A percentile compares a stretch with the other conserved stretches of the same genome.
Evolutionary conservation across 306 rosid genomes (phyloP).

Genomic region (Crataegus laevigata): DNA sequence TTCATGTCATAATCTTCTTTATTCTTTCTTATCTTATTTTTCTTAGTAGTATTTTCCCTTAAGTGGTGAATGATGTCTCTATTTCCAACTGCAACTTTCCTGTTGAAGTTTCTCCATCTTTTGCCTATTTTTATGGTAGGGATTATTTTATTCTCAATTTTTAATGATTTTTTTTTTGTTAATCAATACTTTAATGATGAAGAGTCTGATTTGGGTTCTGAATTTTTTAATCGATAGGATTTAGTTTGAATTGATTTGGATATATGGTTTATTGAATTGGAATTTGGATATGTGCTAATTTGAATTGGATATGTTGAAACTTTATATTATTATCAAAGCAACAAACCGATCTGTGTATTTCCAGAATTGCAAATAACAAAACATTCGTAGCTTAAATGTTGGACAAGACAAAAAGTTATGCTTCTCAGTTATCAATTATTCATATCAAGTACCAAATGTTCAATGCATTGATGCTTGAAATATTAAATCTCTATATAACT

Average conservation of each 20-base stretch:
- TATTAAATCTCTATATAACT: not conserved
- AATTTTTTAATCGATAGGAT: not conserved
- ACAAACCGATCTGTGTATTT: not conserved
- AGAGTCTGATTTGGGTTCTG: not conserved
- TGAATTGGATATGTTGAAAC: too few relatives aligned
- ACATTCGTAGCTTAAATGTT: not conserved
- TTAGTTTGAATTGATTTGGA: too few relatives aligned
- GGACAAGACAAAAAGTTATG: too few relatives aligned
- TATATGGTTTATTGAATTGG: too few relatives aligned
- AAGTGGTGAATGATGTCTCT: not conserved
- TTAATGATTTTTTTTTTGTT: not conserved
- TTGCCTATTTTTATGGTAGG: not conserved
- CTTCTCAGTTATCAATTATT: not conserved
- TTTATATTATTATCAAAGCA: conserved; percentile 23
- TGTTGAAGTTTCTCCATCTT: not conserved
- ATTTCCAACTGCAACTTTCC: not conserved
- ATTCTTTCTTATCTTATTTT: not conserved
- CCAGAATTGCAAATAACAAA: not conserved
- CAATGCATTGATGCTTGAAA: not conserved
- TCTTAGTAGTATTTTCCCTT: too few relatives aligned
- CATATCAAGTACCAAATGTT: not conserved
- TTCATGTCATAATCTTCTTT: too few relatives aligned
- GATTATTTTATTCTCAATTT: conserved; percentile 3
- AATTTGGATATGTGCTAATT: too few relatives aligned
- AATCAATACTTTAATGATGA: not conserved